Conservation (phyloP, 176 grass and related monocot species). For the Avena eriantha region DNA sequence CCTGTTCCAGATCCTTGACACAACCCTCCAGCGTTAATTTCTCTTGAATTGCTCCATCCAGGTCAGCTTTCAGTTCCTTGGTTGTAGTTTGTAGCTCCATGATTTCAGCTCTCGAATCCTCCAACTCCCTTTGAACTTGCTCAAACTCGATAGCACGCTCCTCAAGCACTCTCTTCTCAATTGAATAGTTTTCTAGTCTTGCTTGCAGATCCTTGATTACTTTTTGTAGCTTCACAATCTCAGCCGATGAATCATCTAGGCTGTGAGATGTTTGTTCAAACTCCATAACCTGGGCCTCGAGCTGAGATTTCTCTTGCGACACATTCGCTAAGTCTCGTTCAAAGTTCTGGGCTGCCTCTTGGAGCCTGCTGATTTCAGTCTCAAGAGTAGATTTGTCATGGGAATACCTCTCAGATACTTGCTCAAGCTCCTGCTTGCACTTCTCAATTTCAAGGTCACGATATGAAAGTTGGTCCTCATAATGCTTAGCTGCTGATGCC, state of each 20-base stretch:
- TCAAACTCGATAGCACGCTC: constrained; percentile 57
- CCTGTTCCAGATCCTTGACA: constrained; percentile 58
- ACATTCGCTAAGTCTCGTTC: constrained; percentile 55
- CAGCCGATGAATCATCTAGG: constrained; percentile 50
- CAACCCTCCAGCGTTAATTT: constrained; percentile 56
- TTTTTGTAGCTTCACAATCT: constrained; percentile 53
- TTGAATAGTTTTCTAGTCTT: constrained; percentile 54
- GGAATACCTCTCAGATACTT: constrained; percentile 53
- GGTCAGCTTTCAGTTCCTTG: constrained; percentile 55
- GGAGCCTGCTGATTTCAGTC: constrained; percentile 51
- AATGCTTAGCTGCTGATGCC: constrained; percentile 44
- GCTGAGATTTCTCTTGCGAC: constrained; percentile 52
- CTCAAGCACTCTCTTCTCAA: constrained; percentile 64
- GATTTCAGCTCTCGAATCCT: constrained; percentile 42
- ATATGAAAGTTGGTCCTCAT: constrained; percentile 52
- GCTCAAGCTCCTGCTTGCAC: constrained; percentile 54
- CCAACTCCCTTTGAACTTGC: constrained; percentile 52
- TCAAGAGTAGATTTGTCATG: constrained; percentile 70
- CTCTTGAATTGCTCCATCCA: constrained; percentile 49
- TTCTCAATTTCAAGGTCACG: constrained; percentile 59
- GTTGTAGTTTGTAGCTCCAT: constrained; percentile 50
- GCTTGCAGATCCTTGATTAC: constrained; percentile 55
- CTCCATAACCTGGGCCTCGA: constrained; percentile 51
- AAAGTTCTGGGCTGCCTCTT: constrained; percentile 44
- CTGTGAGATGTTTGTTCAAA: constrained; percentile 56